Evolutionary conservation across 495 filamentous ascomycete genomes (phyloP).

Genomic region (Penicillium bialowiezense): DNA sequence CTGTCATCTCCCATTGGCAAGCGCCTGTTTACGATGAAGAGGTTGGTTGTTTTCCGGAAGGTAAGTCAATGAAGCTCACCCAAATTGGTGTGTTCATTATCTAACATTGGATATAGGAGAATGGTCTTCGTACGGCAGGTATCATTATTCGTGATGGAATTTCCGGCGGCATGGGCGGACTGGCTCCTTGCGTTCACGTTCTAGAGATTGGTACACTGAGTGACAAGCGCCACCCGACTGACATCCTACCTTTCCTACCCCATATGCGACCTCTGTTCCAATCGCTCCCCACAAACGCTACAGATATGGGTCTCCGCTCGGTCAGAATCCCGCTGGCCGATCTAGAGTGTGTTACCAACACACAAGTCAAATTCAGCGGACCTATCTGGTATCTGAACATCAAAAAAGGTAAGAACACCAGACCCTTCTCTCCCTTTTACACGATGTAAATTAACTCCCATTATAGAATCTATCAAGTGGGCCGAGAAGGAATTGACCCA

Average conservation of each 20-base stretch:
- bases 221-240: conserved; percentile 65
- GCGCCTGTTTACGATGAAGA: conserved; percentile 68
- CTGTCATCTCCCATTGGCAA: conserved; percentile 73
- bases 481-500: conserved; percentile 60
- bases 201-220: conserved; percentile 67
- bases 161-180: conserved; percentile 50
- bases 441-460: conserved; percentile 1
- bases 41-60: conserved; percentile 71
- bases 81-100: not conserved
- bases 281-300: conserved; percentile 50
- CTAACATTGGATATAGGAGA: conserved; percentile 44
- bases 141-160: conserved; percentile 75
- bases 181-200: conserved; percentile 66
- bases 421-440: not conserved
- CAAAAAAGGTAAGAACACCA: conserved; percentile 37
- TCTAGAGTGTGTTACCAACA: conserved; percentile 78
- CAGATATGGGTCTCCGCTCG: conserved; percentile 62
- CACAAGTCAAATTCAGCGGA: conserved; percentile 58
- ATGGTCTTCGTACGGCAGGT: conserved; percentile 75
- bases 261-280: conserved; percentile 59
- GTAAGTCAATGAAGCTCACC: conserved; percentile 25
- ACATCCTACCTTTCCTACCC: conserved; percentile 76
- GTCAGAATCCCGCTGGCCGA: conserved; percentile 66
- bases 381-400: conserved; percentile 45
- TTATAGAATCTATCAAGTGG: conserved; percentile 38